Evolutionary conservation across 768 basidiomycete species (phyloP).

Genomic region (Coprinopsis sp.): DNA sequence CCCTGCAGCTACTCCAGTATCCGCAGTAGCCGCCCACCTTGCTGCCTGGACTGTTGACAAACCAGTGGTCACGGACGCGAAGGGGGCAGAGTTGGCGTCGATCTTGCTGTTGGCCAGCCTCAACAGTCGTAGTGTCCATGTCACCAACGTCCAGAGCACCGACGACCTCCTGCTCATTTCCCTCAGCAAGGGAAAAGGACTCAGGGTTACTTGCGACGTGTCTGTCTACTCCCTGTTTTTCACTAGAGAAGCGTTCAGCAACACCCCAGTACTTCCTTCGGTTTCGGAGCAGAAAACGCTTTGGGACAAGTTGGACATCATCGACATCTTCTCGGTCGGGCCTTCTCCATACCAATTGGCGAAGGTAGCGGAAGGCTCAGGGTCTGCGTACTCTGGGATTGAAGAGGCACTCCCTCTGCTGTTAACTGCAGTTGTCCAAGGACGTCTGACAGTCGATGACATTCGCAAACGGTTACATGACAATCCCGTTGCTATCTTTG

Average conservation of each 20-base stretch:
- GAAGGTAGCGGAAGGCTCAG: constrained; percentile 50
- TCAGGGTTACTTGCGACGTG: constrained; percentile 96
- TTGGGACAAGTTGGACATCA: constrained; percentile 78
- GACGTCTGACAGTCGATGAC: constrained; percentile 76
- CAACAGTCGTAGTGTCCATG: constrained; percentile 82
- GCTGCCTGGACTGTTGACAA: constrained; percentile 87
- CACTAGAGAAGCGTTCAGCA: constrained; percentile 67
- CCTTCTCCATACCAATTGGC: constrained; percentile 76
- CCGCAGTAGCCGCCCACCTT: constrained; percentile 82
- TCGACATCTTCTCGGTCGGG: constrained; percentile 92
- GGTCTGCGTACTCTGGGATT: constrained; percentile 72
- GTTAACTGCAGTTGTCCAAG: constrained; percentile 77
- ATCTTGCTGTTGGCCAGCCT: constrained; percentile 91
- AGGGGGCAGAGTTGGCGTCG: constrained; percentile 88
- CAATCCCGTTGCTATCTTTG: constrained; percentile 90
- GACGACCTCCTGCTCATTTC: constrained; percentile 90
- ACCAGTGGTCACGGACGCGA: constrained; percentile 92
- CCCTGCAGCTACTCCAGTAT: constrained; percentile 62
- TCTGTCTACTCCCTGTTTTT: constrained; percentile 91
- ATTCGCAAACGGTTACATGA: constrained; percentile 82
- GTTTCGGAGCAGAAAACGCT: constrained; percentile 73
- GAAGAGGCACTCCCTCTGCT: constrained; percentile 86
- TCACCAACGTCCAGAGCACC: constrained; percentile 81
- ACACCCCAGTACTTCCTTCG: constrained; percentile 61
- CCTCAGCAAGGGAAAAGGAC: constrained; percentile 88